phyloP scores from a whole-genome alignment of 192 early-diverging fungal genomes.

The Coemansia sp. region DNA sequence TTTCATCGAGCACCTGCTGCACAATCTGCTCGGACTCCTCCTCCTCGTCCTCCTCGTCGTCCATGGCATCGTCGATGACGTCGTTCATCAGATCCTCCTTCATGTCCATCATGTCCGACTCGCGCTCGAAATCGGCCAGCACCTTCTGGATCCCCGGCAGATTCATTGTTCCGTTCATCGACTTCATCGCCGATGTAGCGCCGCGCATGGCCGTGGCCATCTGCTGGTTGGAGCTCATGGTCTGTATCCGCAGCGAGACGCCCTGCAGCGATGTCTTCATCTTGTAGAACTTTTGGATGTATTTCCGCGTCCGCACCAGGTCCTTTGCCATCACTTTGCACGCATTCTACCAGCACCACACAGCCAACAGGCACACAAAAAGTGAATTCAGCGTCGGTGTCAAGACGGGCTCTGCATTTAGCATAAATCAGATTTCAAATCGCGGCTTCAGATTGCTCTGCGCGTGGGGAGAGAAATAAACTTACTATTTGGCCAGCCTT shows the following conservation, averaged over 20 bases:
- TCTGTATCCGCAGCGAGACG: conserved; percentile 72
- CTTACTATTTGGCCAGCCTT: conserved; percentile 87
- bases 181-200: conserved; percentile 90
- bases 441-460: background rate
- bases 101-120: conserved; percentile 97
- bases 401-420: conserved; percentile 1
- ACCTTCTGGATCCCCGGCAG: conserved; percentile 90
- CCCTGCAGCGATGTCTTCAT: conserved; percentile 95
- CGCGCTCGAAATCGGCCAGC: conserved; percentile 96
- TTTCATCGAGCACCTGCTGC: conserved; percentile 92
- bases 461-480: background rate
- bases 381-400: too few relatives aligned
- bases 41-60: conserved; percentile 81
- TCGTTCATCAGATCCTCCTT: conserved; percentile 99
- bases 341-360: conserved; percentile 41
- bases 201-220: conserved; percentile 95
- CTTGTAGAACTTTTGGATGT: conserved; percentile 94
- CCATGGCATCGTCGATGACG: conserved; percentile 94
- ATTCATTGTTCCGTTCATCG: conserved; percentile 95
- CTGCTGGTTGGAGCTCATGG: conserved; percentile 89
- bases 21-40: conserved; percentile 89
- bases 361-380: conserved; percentile 7
- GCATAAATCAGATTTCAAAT: background rate
- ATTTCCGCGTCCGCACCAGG: conserved; percentile 87
- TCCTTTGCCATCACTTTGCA: conserved; percentile 98